Conservation (phyloP, 345 rosid genomes). For the Physaria fendleri region DNA sequence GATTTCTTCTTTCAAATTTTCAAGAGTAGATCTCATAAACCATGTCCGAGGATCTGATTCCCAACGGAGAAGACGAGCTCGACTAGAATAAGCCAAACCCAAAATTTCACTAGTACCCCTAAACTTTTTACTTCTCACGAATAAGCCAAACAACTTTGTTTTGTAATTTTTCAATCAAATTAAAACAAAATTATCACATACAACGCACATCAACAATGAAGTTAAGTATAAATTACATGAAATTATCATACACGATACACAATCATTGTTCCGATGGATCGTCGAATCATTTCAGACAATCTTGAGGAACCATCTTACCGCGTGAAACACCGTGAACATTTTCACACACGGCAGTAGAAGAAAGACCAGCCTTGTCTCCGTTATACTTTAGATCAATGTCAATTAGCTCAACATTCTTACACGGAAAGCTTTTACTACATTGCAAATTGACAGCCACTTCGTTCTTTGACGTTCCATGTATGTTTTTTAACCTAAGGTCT, state of each 20-base stretch:
- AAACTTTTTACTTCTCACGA: not conserved
- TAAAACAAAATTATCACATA: too few species aligned
- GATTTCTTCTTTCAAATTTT: not conserved
- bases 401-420: conserved; percentile 24
- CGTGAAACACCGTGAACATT: conserved; percentile 10
- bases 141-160: not conserved
- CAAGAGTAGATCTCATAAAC: not conserved
- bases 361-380: not conserved
- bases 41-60: conserved; percentile 12
- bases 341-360: conserved; percentile 22
- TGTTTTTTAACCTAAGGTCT: conserved; percentile 24
- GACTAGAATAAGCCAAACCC: too few species aligned
- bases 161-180: not conserved
- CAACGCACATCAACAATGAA: too few species aligned
- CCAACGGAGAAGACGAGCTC: conserved; percentile 17
- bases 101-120: not conserved
- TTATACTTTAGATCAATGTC: conserved; percentile 16
- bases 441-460: conserved; percentile 28
- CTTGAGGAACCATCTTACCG: conserved; percentile 12
- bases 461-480: conserved; percentile 27
- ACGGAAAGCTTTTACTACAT: conserved; percentile 28
- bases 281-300: not conserved
- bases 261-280: not conserved
- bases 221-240: too few species aligned
- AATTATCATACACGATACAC: not conserved